phyloP scores from a whole-genome alignment of 2,329 filamentous ascomycete species.

The Rosellinia necatrix region DNA sequence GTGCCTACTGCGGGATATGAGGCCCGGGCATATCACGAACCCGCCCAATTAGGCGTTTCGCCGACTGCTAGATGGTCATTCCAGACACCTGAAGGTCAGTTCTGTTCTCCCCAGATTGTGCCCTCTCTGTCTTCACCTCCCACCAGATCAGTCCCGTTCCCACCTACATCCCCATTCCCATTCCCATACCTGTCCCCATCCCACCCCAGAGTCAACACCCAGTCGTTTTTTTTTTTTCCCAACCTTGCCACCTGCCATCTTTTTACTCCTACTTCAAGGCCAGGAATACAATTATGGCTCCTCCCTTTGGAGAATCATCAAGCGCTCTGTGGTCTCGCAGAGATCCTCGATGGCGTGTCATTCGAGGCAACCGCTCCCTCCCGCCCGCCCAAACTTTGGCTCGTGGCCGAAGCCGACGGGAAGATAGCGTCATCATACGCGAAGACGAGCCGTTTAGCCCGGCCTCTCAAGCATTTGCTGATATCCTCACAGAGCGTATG shows the following conservation, averaged over 20 bases:
- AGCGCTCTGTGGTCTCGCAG: background rate
- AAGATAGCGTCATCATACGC: constrained; percentile 2
- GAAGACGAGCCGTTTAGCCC: constrained; percentile 1
- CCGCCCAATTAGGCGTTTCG: constrained; percentile 3
- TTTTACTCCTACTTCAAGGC: background rate
- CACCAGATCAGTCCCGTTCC: background rate
- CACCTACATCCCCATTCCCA: constrained; percentile 3
- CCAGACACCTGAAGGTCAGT: constrained; percentile 32
- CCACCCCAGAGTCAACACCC: background rate
- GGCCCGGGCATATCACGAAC: background rate
- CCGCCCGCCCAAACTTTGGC: constrained; percentile 1
- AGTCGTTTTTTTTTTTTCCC: background rate
- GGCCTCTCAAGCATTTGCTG: constrained; percentile 21
- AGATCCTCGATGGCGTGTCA: constrained; percentile 16
- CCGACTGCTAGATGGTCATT: constrained; percentile 31
- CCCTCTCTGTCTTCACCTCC: background rate
- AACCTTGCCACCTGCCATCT: no score
- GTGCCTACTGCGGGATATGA: constrained; percentile 1
- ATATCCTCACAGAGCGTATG: constrained; percentile 12
- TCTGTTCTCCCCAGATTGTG: background rate
- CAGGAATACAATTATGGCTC: constrained; percentile 1
- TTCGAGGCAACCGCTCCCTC: constrained; percentile 1
- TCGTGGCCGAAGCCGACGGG: background rate
- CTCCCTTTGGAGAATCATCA: background rate
- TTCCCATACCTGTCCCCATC: constrained; percentile 12